These are phyloP conservation scores for Kazachstania sp. DNA, from an alignment of 1,139 yeast genomes.

Conservation along the genomic window DNA sequence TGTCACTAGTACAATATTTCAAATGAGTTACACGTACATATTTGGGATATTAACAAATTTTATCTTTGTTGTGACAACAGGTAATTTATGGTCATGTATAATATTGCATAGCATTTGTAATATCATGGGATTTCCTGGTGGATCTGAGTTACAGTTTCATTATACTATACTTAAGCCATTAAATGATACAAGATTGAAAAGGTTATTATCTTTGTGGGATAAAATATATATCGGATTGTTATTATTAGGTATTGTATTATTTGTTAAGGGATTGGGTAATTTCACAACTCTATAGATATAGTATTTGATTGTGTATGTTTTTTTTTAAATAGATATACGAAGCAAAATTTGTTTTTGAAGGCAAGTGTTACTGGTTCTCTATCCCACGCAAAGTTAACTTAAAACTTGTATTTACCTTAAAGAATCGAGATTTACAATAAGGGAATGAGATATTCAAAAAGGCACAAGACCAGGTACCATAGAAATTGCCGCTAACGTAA, in stretches of 20 bases:
- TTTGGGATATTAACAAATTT: conserved; percentile 73
- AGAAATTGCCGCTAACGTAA: too few species aligned
- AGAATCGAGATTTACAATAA: too few species aligned
- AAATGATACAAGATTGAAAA: not conserved
- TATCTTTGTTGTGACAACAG: conserved; percentile 42
- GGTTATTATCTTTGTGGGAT: conserved; percentile 17
- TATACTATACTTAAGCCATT: conserved; percentile 9
- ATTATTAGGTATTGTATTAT: conserved; percentile 14
- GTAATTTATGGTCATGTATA: conserved; percentile 55
- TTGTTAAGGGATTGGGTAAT: conserved; percentile 1
- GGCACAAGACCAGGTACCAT: too few species aligned
- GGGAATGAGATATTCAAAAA: too few species aligned
- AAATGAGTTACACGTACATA: conserved; percentile 61
- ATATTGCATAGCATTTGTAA: conserved; percentile 70
- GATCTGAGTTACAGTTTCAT: conserved; percentile 15
- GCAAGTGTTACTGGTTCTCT: too few species aligned
- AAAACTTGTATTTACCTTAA: too few species aligned
- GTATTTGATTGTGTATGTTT: too few species aligned
- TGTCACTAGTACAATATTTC: conserved; percentile 42
- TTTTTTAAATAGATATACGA: too few species aligned
- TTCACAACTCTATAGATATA: not conserved
- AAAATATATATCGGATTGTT: conserved; percentile 17
- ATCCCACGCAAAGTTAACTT: too few species aligned
- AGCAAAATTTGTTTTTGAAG: too few species aligned
- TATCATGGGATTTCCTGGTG: conserved; percentile 62